Evolutionary conservation across 2,329 filamentous ascomycete genomes (phyloP).

Genomic region (Nannizzia gypsea): DNA sequence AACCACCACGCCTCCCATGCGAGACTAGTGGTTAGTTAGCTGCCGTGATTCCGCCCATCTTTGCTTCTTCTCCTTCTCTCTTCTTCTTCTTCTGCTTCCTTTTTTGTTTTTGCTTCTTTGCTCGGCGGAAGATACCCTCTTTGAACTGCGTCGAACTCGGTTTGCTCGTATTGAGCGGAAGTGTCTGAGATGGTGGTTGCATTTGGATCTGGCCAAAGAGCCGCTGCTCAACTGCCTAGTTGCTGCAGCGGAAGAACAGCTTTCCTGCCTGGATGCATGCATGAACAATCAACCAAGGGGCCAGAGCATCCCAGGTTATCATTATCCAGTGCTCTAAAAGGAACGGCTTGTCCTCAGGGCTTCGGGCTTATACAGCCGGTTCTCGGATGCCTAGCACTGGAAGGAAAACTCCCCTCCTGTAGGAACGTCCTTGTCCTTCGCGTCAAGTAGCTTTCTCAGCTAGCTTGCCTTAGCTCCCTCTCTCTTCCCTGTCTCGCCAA

Average conservation of each 20-base stretch:
- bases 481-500: background rate
- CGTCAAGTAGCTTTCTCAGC: conserved; percentile 3
- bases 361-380: background rate
- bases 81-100: background rate
- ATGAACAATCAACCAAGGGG: too few species aligned
- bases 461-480: background rate
- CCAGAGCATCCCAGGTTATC: too few species aligned
- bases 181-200: background rate
- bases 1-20: background rate
- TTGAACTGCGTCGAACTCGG: background rate
- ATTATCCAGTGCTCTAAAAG: too few species aligned
- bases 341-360: too few species aligned
- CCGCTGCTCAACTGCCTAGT: too few species aligned
- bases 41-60: background rate
- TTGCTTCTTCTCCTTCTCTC: background rate
- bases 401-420: background rate
- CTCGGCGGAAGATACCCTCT: background rate
- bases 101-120: background rate
- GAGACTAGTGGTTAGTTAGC: background rate
- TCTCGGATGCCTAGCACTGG: background rate
- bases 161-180: background rate
- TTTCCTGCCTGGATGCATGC: too few species aligned
- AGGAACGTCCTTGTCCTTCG: background rate
- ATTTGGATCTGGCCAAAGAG: background rate
- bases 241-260: too few species aligned